Evolutionary conservation across 2,329 filamentous ascomycete genomes (phyloP).

Genomic region (Aspergillus melleus): DNA sequence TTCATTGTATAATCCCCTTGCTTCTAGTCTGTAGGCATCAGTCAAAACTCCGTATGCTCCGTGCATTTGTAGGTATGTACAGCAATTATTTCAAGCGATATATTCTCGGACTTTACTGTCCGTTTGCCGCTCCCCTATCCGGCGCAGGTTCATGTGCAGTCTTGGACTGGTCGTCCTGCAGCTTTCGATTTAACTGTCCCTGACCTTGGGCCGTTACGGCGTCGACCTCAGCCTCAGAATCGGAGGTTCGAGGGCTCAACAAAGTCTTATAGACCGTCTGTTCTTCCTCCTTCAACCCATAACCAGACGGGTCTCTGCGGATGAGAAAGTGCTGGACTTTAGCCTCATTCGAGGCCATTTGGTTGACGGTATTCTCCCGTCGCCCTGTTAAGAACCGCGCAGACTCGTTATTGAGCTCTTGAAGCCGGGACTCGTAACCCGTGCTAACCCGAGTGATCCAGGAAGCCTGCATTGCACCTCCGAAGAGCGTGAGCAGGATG

Average conservation of each 20-base stretch:
- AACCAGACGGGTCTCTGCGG: constrained; percentile 62
- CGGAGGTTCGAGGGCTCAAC: constrained; percentile 18
- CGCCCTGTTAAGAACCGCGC: constrained; percentile 56
- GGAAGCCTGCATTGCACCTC: constrained; percentile 70
- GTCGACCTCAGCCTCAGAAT: not conserved
- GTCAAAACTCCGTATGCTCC: not conserved
- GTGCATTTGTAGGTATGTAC: not conserved
- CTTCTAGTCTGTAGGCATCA: not conserved
- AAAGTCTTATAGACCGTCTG: constrained; percentile 41
- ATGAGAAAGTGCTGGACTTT: constrained; percentile 76
- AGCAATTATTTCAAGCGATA: not conserved
- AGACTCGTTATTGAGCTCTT: constrained; percentile 65
- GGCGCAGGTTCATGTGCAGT: not conserved
- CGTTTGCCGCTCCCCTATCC: not conserved
- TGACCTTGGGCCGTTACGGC: not conserved
- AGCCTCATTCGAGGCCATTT: constrained; percentile 54
- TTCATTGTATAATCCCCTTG: not conserved
- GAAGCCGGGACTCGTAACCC: constrained; percentile 65
- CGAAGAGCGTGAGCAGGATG: constrained; percentile 66
- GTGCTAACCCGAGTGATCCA: constrained; percentile 64
- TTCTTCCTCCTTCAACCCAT: constrained; percentile 46
- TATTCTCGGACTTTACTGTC: not conserved
- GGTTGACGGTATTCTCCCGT: constrained; percentile 53
- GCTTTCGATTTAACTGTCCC: not conserved
- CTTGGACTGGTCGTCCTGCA: not conserved